Conservation (phyloP, 2,329 filamentous ascomycete genomes). For the Trichoderma sp. region DNA sequence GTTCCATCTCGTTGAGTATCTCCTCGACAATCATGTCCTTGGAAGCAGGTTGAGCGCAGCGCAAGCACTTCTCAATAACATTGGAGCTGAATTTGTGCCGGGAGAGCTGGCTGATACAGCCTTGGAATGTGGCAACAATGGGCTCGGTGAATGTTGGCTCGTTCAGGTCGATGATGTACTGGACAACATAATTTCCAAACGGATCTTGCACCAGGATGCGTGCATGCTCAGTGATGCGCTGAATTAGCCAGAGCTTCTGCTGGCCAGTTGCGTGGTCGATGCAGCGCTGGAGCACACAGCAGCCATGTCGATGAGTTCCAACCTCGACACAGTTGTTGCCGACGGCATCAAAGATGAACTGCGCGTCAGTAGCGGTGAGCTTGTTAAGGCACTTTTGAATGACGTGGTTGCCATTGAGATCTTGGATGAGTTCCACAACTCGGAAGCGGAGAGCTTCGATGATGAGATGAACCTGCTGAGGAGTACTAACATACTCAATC, state of each 20-base stretch:
- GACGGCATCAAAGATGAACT: conserved; percentile 97
- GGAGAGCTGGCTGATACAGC: conserved; percentile 70
- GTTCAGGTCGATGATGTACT: conserved; percentile 96
- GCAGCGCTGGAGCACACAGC: conserved; percentile 96
- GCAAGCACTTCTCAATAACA: conserved; percentile 94
- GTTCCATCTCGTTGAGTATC: conserved; percentile 81
- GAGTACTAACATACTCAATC: conserved; percentile 93
- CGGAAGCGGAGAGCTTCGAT: conserved; percentile 79
- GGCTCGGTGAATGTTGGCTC: conserved; percentile 87
- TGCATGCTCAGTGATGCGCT: conserved; percentile 85
- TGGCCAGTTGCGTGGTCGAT: conserved; percentile 93
- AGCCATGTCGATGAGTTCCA: conserved; percentile 95
- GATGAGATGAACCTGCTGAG: conserved; percentile 82
- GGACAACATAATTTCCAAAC: conserved; percentile 97
- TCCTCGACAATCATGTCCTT: conserved; percentile 84
- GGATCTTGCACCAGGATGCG: conserved; percentile 90
- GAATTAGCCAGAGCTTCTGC: conserved; percentile 85
- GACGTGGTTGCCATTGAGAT: conserved; percentile 97
- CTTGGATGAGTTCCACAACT: conserved; percentile 93
- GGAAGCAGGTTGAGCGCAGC: conserved; percentile 73
- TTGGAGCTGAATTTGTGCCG: conserved; percentile 99
- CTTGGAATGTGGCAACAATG: conserved; percentile 77
- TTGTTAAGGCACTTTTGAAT: conserved; percentile 99
- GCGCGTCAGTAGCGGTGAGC: conserved; percentile 76
- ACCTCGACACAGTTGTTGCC: conserved; percentile 84